phyloP scores from a whole-genome alignment of 129 eudicot genomes.

The Mikania micrantha region DNA sequence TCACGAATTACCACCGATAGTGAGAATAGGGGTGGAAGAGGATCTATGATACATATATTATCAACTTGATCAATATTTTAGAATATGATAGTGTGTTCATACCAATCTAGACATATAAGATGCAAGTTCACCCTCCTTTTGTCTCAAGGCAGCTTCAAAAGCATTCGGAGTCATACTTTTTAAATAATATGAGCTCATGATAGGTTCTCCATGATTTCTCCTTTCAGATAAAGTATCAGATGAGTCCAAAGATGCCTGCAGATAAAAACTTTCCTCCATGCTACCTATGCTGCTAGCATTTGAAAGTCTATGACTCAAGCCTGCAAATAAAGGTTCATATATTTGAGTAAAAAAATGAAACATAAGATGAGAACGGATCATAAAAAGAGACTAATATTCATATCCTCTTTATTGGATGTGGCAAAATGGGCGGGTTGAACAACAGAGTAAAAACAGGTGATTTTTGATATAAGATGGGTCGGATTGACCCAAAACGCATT shows the following conservation, averaged over 20 bases:
- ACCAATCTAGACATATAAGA: constrained; percentile 94
- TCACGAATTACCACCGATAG: neutral
- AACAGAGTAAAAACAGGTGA: neutral
- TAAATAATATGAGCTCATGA: constrained; percentile 56
- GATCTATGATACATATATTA: neutral
- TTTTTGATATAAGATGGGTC: neutral
- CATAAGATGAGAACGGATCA: neutral
- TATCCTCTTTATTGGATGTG: constrained; percentile 2
- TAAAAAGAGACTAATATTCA: neutral
- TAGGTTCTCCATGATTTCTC: constrained; percentile 55
- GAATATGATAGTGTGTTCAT: constrained; percentile 16
- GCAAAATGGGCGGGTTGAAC: neutral
- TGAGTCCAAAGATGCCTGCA: constrained; percentile 81
- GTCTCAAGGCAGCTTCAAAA: constrained; percentile 80
- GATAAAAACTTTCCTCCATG: constrained; percentile 84
- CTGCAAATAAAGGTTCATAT: constrained; percentile 32
- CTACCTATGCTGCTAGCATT: constrained; percentile 75
- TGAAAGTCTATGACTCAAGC: constrained; percentile 62
- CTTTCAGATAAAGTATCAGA: constrained; percentile 62
- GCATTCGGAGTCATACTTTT: constrained; percentile 69
- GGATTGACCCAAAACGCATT: neutral
- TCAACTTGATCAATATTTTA: constrained; percentile 4
- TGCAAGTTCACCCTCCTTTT: constrained; percentile 95
- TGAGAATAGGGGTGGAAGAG: neutral
- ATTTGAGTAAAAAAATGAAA: neutral